Evolutionary conservation across 2,329 filamentous ascomycete species (phyloP), one percentile per base, ranked within the genome.

Genomic region (Aspergillus sp.): DNA sequence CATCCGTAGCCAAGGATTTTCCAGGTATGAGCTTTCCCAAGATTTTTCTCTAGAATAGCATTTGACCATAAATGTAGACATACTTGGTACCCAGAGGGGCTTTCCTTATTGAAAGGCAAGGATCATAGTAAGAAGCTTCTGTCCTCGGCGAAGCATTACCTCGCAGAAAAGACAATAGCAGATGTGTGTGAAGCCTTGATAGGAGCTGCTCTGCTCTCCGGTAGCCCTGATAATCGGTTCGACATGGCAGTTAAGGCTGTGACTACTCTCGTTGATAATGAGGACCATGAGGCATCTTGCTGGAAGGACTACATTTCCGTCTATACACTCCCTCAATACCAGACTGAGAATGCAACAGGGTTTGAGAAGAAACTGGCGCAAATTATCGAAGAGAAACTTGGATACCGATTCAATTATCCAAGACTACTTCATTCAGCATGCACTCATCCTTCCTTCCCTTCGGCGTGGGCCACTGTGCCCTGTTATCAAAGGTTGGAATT

Each of bases 161-260:
- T 99, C 2, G 88, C 87, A 0, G 90, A 96, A 74, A 99, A 99
- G 78, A 89, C 89, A 1, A 88, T 96, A 66, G 93, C 95, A 3
- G 95, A 98, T 73, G 92, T 98, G 0, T 96, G 91, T 59, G 95
- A 98, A 71, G 93, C 95, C 0, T 77, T 97, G 56, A 98, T 99
- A 48, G 95, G 93, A 5, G 95, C 93, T 2, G 89, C 93, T 0
- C 79, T 86, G 49, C 86, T 88, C 41, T 76, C 82, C 6, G 77
- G 83, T 51, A 80, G 84, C 39, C 66, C 74, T 24, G 60, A 66
- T 3, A 68, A 78, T 44, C 76, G 81, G 12, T 86, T 86, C 74
- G 81, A 87, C 58, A 78, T 83, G 67, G 84, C 85, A 18, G 81
- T 87, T 43, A 81, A 81, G 65, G 84, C 86, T 20, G 79, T 83